Conservation (phyloP, 768 basidiomycete genomes). For the Lactifluus pinguis region DNA sequence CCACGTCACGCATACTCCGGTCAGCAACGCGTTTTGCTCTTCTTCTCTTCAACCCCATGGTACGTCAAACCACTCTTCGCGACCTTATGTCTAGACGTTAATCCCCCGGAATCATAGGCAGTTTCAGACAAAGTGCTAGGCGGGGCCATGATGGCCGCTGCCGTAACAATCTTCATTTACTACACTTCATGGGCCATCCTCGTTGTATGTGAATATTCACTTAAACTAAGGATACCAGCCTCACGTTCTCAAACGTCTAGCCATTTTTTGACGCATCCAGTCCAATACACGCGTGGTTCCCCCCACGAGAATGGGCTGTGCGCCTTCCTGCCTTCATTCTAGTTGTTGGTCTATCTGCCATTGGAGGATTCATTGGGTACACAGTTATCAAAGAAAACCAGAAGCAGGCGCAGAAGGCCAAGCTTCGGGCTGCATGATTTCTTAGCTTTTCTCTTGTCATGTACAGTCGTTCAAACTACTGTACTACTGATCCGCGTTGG, state of each 20-base stretch:
- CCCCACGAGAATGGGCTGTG: conserved; percentile 86
- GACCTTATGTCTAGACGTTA: not conserved
- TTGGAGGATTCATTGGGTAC: conserved; percentile 71
- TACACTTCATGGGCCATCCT: conserved; percentile 91
- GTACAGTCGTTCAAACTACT: not conserved
- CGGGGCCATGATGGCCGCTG: conserved; percentile 68
- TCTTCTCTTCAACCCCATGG: conserved; percentile 1
- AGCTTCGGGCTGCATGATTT: conserved; percentile 46
- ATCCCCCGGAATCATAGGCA: conserved; percentile 37
- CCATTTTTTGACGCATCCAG: conserved; percentile 77
- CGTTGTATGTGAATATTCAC: conserved; percentile 44
- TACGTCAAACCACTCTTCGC: not conserved
- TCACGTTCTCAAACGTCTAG: conserved; percentile 27
- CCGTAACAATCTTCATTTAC: conserved; percentile 71
- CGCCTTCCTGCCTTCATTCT: conserved; percentile 79
- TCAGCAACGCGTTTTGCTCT: not conserved
- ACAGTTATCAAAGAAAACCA: conserved; percentile 69
- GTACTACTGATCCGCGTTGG: not conserved
- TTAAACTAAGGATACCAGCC: not conserved
- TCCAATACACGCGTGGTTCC: conserved; percentile 72
- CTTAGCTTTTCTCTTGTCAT: not conserved
- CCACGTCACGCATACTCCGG: not conserved
- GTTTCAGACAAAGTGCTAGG: conserved; percentile 77
- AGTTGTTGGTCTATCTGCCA: conserved; percentile 67
- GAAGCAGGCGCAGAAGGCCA: conserved; percentile 57